Percentiles rank a stretch among this genome's conserved stretches.
These are phyloP conservation scores for Podosphaera aphanis DNA, from an alignment of 2,329 filamentous ascomycete genomes.

Conservation along the genomic window DNA sequence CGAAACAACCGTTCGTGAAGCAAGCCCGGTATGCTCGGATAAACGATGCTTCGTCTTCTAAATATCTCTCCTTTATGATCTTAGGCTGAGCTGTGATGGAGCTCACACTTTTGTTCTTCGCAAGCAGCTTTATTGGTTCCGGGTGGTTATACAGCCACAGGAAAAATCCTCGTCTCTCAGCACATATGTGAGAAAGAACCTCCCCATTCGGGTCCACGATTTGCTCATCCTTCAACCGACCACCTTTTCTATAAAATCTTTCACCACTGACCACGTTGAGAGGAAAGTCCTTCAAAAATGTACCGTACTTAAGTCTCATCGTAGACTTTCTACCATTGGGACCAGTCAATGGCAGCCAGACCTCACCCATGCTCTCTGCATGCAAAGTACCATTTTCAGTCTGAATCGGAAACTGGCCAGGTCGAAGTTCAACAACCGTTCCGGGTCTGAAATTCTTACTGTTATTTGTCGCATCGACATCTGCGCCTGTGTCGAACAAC, in stretches of 20 bases:
- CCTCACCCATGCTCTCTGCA: background rate
- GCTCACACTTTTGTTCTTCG: background rate
- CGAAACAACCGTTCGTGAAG: background rate
- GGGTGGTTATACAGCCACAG: background rate
- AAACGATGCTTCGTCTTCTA: background rate
- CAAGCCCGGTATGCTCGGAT: background rate
- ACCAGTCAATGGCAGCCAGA: background rate
- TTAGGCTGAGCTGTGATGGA: background rate
- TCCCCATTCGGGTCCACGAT: background rate
- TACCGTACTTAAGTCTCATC: background rate
- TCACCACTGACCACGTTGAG: background rate
- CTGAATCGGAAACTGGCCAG: background rate
- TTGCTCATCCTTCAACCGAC: background rate
- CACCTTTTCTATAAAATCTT: background rate
- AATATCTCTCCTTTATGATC: background rate
- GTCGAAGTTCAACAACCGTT: background rate
- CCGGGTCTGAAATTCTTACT: background rate
- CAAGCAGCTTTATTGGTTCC: background rate
- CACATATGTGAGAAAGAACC: background rate
- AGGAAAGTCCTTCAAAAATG: background rate
- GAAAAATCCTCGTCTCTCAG: conserved; percentile 1
- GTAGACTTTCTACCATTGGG: background rate
- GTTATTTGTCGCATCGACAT: background rate
- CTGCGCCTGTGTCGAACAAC: background rate
- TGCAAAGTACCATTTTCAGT: background rate